These are phyloP conservation scores for Earliella scabrosa DNA, from an alignment of 1,284 basidiomycete species.

Conservation along the genomic window DNA sequence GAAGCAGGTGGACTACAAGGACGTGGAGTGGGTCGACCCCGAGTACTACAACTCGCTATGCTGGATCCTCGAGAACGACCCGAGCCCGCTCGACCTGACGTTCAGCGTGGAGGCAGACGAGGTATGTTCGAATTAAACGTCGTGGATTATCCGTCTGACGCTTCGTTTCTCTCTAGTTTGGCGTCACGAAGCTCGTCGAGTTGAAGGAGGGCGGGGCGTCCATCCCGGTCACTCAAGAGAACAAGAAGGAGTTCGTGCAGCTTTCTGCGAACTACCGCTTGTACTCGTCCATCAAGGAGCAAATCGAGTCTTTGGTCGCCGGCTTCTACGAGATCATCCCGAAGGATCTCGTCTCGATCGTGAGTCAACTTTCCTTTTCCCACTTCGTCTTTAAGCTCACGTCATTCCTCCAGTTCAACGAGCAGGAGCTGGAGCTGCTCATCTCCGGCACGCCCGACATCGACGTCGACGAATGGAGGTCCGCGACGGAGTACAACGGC, in stretches of 20 bases:
- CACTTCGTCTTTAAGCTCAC: conserved; percentile 35
- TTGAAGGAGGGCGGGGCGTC: conserved; percentile 85
- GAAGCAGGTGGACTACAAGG: conserved; percentile 90
- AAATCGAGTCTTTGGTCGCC: conserved; percentile 88
- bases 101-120: conserved; percentile 94
- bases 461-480: conserved; percentile 98
- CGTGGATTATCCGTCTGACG: no score
- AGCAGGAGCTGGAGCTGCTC: conserved; percentile 96
- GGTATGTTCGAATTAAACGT: no score
- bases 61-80: conserved; percentile 93
- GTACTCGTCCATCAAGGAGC: conserved; percentile 95
- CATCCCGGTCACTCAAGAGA: conserved; percentile 91
- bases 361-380: conserved; percentile 41
- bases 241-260: conserved; percentile 96
- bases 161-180: conserved; percentile 61
- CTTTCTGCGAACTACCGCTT: conserved; percentile 90
- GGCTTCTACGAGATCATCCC: conserved; percentile 98
- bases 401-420: conserved; percentile 77
- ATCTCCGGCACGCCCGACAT: conserved; percentile 99
- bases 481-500: conserved; percentile 91
- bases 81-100: conserved; percentile 82
- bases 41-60: conserved; percentile 94
- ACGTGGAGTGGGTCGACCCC: conserved; percentile 96
- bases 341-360: conserved; percentile 81
- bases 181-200: conserved; percentile 84